Base-by-base conservation (phyloP, 148 eudicot species). In the Rheum nobile region DNA sequence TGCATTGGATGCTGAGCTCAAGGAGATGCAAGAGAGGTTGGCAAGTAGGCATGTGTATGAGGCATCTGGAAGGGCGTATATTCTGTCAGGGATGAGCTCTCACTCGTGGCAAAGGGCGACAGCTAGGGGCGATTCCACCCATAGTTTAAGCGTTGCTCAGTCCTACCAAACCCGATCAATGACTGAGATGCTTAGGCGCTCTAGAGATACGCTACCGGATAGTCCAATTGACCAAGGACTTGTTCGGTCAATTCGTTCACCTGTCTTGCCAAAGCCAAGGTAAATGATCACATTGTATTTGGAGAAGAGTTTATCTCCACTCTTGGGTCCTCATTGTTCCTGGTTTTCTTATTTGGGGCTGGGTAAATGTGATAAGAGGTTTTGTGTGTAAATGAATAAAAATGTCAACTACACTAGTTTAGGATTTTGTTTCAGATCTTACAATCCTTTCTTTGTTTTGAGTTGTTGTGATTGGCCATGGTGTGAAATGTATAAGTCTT, bases 91-190 rank as follows among this genome's bases (percentile, higher is more conserved):
- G 46, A 22, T 41, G 48, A 82, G 77, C 61, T 52, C 84, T 14
- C 86, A 81, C 37, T 44, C 59, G 47, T 63, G 72, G 73, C 86
- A 84, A 68, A 81, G 87, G 73, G 83, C 87, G 14, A 68, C 84
- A 8, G 77, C 87, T 59, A 72, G 57, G 37, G 74, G 74, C 8
- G 16, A 21, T 26, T 57, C 31, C 32, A 22, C 16, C 7, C 4
- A 57, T 57, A 26, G 31, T 3, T 57, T 11, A 24, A 26, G 16
- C 12, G 13, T 21, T 57, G 32, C 3, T 26, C 65, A 26, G 32
- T 24, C 65, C 13, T 57, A 57, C 65, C 65, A 57, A 57, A 57
- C 65, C 16, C 16, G 31, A 11, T 24, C 65, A 57, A 57, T 57
- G 32, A 2, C 31, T 24, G 31, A 9, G 32, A 57, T 57, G 65